Base-by-base conservation (phyloP, 2,329 filamentous ascomycete species). In the Fusarium sp. region DNA sequence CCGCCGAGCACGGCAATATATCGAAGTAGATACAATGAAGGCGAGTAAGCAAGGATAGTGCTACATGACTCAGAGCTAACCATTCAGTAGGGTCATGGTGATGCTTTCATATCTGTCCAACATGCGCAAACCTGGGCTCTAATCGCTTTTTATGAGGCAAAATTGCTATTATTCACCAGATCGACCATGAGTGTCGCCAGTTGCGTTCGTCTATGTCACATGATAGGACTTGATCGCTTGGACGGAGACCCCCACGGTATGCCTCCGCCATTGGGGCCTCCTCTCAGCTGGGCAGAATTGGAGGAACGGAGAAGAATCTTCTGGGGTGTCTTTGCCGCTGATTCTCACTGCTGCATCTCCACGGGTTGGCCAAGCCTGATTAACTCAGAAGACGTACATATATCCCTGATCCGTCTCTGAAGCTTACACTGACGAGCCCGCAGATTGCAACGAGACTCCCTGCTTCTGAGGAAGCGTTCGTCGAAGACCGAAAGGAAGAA, bases 361-460 rank as follows among this genome's bases (percentile, higher is more conserved):
- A 97, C 94, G 6, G 95, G 95, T 4, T 98, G 95, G 95, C 93
- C 95, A 0, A 91, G 93, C 82, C 82, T 90, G 26, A 90, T 97
- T 42, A 90, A 97, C 67, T 87, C 93, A 60, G 84, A 84, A 75
- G 93, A 97, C 67, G 87, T 86, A 72, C 72, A 79, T 72, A 40
- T 5, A 18, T 26, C n/a, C 6, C 17, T 43, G 6, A 5, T 10
- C 8, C 28, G 26, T 20, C 18, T 38, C 10, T n/a, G 7, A 7
- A 22, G 24, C 14, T 7, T 56, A 11, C 26, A 18, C 66, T 72
- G 36, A 72, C 48, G 10, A 40, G 39, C 13, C 17, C 31, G 7
- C 24, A 85, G 90, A 88, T 95, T 61, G 85, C 89, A 72, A 97
- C 93, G 1, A 90, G 91, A 65, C 84, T 98, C n/a, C 95, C 95